These are phyloP conservation scores for Talaromyces sp. DNA, from an alignment of 2,329 filamentous ascomycete genomes.

Conservation along the genomic window DNA sequence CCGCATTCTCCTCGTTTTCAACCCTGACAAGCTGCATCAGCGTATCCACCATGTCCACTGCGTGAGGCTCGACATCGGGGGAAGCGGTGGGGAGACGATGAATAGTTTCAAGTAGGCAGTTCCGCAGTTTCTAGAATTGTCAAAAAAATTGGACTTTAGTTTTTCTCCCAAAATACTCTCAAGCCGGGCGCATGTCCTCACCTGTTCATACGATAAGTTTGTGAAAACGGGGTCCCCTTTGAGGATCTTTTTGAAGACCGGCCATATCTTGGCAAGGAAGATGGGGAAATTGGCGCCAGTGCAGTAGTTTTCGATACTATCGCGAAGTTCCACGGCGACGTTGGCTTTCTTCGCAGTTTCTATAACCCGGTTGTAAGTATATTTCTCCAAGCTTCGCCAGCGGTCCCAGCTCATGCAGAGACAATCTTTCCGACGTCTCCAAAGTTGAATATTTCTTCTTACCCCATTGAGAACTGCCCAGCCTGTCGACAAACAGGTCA, in stretches of 20 bases:
- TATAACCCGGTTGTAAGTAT: slow-evolving; percentile 29
- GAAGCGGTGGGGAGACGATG: slow-evolving; percentile 75
- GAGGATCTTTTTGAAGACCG: slow-evolving; percentile 79
- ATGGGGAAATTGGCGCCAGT: slow-evolving; percentile 69
- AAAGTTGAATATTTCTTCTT: slow-evolving; percentile 9
- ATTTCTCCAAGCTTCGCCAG: too few relatives aligned
- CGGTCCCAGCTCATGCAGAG: too few relatives aligned
- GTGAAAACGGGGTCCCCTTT: slow-evolving; percentile 84
- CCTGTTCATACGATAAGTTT: slow-evolving; percentile 84
- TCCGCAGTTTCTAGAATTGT: slow-evolving; percentile 69
- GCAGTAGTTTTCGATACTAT: slow-evolving; percentile 79
- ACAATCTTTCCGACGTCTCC: too few relatives aligned
- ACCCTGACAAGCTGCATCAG: slow-evolving; percentile 81
- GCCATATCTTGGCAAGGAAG: slow-evolving; percentile 84
- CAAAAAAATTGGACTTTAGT: slow-evolving; percentile 5
- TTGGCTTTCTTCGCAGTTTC: slow-evolving; percentile 78
- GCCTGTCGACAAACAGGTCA: slow-evolving; percentile 45
- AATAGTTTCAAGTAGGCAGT: slow-evolving; percentile 88
- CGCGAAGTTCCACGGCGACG: slow-evolving; percentile 78
- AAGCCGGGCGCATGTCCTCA: slow-evolving; percentile 33
- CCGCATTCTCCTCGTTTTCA: slow-evolving; percentile 98
- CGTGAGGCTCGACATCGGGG: slow-evolving; percentile 80
- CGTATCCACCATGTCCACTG: slow-evolving; percentile 80
- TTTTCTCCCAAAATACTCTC: background rate
- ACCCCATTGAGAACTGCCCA: slow-evolving; percentile 45